Base-by-base conservation (phyloP, 2,329 filamentous ascomycete species). In the Fusarium anguioides region DNA sequence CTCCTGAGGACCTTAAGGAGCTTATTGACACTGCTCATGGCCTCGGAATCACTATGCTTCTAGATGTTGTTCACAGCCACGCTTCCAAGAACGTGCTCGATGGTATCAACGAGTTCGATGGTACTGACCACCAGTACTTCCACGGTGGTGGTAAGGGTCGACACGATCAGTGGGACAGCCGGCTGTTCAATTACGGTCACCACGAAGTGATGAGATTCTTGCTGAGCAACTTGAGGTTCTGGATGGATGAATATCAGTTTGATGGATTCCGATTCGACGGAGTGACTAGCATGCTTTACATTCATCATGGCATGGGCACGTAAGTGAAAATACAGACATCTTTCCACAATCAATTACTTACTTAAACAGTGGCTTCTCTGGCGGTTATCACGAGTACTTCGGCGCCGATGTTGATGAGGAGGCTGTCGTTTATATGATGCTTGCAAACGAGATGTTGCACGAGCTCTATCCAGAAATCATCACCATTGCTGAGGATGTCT, bases 201-300 rank as follows among this genome's bases (percentile, higher is more conserved):
- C 94, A 98, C 74, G 96, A 99, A 77, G 96, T 99, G 21, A 79
- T 98, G 76, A 88, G 96, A n/a, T 99, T 99, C 81, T 83, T 99
- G 42, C 84, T 99, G 24, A 97, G 94, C 78, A 99, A 99, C 77
- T 81, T 99, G 58, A 88, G 95, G 23, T 99, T 97, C 82, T 99
- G 96, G 94, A 98, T 99, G 94, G 95, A 98, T 56, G 94, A 97
- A 80, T 99, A 97, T 75, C 83, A 89, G 37, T 98, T 99, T 75
- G 96, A 99, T 75, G 96, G 96, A 23, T 99, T 98, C 86, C 89
- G 96, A 39, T 99, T 99, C 74, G 96, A 99, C 72, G 96, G 96
- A 68, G 96, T 99, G 50, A 99, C 96, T 3, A 97, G 94, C 81
- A 99, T 99, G 94, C 89, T 99, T 57, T 99, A 99, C 79, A 82